Evolutionary conservation across 306 rosid genomes (phyloP).

Genomic region (Sindora glabra): DNA sequence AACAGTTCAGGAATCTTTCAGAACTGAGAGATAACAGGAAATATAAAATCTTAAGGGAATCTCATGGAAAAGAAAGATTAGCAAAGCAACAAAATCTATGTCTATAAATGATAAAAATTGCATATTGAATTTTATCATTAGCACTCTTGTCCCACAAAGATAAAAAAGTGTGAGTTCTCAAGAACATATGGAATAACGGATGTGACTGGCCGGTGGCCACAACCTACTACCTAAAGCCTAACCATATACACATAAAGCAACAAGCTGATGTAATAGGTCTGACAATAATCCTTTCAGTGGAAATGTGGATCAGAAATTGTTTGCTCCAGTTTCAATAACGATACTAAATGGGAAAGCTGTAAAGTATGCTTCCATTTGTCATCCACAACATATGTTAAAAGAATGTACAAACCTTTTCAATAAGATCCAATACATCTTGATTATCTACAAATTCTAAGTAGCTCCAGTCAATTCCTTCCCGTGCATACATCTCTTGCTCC

Average conservation of each 20-base stretch:
- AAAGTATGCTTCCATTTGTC: not conserved
- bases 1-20: not conserved
- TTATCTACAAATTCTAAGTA: constrained; percentile 85
- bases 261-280: not conserved
- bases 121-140: not conserved
- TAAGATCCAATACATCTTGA: constrained; percentile 84
- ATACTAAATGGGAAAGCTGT: not conserved
- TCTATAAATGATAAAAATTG: not conserved
- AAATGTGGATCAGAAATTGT: constrained; percentile 9
- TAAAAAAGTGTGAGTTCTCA: constrained; percentile 1
- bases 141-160: not conserved
- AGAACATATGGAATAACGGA: not conserved
- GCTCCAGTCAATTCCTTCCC: constrained; percentile 84
- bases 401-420: constrained; percentile 67
- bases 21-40: not conserved
- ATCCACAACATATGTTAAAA: constrained; percentile 4
- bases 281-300: not conserved
- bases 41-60: not conserved
- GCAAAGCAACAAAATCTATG: not conserved
- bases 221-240: not conserved
- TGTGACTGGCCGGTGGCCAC: not conserved
- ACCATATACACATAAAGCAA: constrained; percentile 2
- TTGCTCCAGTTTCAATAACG: constrained; percentile 4
- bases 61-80: not conserved
- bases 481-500: constrained; percentile 84